Evolutionary conservation across 805 yeast genomes (phyloP).

Genomic region (Geotrichum ghanense): DNA sequence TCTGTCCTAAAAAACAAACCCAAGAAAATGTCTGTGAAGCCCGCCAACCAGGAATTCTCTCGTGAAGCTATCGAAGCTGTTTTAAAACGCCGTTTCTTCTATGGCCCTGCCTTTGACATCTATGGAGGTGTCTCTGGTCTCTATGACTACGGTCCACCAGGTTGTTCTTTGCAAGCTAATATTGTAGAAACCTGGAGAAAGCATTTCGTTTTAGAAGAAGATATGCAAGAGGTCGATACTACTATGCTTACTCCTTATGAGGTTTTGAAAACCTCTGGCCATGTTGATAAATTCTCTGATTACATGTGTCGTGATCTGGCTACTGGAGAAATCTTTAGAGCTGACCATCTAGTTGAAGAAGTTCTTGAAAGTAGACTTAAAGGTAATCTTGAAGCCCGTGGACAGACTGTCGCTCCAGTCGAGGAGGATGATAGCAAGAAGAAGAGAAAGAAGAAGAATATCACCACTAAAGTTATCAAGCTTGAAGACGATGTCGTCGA

Average conservation of each 20-base stretch:
- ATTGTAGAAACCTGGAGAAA: slow-evolving; percentile 93
- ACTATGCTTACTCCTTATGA: slow-evolving; percentile 97
- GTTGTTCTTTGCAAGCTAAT: slow-evolving; percentile 96
- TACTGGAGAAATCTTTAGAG: slow-evolving; percentile 97
- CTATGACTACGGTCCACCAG: slow-evolving; percentile 99
- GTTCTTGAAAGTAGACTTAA: slow-evolving; percentile 91
- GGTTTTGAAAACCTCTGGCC: slow-evolving; percentile 97
- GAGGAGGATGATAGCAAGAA: slow-evolving; percentile 67
- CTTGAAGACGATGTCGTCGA: slow-evolving; percentile 68
- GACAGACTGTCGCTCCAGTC: slow-evolving; percentile 45
- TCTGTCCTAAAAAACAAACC: not conserved
- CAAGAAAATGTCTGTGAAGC: slow-evolving; percentile 15
- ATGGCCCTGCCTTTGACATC: slow-evolving; percentile 93
- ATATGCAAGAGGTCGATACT: slow-evolving; percentile 97
- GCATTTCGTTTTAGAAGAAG: slow-evolving; percentile 94
- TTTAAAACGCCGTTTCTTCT: slow-evolving; percentile 90
- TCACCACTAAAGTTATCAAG: slow-evolving; percentile 81
- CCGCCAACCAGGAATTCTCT: slow-evolving; percentile 34
- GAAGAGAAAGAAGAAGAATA: slow-evolving; percentile 91
- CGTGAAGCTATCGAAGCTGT: slow-evolving; percentile 87
- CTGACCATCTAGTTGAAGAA: slow-evolving; percentile 96
- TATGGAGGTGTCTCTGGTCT: slow-evolving; percentile 98
- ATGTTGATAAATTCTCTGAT: slow-evolving; percentile 97
- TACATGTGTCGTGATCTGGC: slow-evolving; percentile 97
- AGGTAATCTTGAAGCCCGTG: slow-evolving; percentile 97